phyloP scores from a whole-genome alignment of 495 filamentous ascomycete genomes.

The Staphylotrichum tortipilum region DNA sequence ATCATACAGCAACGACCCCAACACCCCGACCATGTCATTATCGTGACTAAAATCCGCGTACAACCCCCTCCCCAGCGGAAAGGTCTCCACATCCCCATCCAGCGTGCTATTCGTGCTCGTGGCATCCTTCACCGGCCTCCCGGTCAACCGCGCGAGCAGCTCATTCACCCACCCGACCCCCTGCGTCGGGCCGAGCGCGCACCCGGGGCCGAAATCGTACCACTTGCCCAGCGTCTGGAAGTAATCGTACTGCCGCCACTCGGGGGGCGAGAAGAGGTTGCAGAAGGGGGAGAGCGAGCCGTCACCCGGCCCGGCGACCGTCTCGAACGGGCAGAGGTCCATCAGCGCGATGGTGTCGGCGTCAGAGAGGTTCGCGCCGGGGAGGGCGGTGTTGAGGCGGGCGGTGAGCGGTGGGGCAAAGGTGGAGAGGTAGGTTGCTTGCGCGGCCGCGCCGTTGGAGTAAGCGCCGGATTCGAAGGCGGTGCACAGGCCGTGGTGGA shows the following conservation, averaged over 20 bases:
- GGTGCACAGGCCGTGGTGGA: slow-evolving; percentile 61
- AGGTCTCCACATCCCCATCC: slow-evolving; percentile 50
- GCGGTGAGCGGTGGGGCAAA: slow-evolving; percentile 54
- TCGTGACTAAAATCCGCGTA: slow-evolving; percentile 89
- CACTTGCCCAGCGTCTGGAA: slow-evolving; percentile 67
- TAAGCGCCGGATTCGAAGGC: slow-evolving; percentile 47
- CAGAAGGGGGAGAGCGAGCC: slow-evolving; percentile 55
- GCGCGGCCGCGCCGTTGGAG: slow-evolving; percentile 38
- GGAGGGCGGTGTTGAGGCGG: slow-evolving; percentile 54
- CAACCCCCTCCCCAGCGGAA: slow-evolving; percentile 55
- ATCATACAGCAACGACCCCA: slow-evolving; percentile 66
- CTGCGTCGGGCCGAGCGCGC: slow-evolving; percentile 67
- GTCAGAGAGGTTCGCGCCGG: slow-evolving; percentile 46
- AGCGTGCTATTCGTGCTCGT: slow-evolving; percentile 68
- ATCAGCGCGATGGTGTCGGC: slow-evolving; percentile 60
- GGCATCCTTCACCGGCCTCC: slow-evolving; percentile 53
- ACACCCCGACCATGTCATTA: slow-evolving; percentile 68
- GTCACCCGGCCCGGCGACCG: slow-evolving; percentile 41
- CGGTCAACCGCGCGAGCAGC: slow-evolving; percentile 68
- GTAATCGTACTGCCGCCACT: slow-evolving; percentile 73
- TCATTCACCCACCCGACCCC: slow-evolving; percentile 81
- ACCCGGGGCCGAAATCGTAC: slow-evolving; percentile 66
- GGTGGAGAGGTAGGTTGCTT: slow-evolving; percentile 43
- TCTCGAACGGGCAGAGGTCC: slow-evolving; percentile 80
- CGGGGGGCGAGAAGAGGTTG: slow-evolving; percentile 53